Evolutionary conservation across 2,329 filamentous ascomycete species (phyloP), one percentile per base, ranked within the genome.

Genomic region (Exophiala oligosperma): DNA sequence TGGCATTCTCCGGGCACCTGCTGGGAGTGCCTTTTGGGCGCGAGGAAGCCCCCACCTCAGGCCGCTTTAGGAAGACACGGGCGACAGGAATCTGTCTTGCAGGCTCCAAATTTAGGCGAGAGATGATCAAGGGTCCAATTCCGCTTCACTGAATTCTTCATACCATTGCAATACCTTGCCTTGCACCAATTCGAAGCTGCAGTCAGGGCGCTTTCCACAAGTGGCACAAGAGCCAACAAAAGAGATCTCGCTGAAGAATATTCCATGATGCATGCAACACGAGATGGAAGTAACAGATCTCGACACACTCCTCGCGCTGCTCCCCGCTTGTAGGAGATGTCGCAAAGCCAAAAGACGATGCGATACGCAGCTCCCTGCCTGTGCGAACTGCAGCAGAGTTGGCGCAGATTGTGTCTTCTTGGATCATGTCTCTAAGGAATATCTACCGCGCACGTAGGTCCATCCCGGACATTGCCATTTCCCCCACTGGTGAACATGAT

Each of bases 361-460:
- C 41, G 51, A 53, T 12, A 53, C 38, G 1, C 51, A 44, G 6
- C 41, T 53, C 29, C 51, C 51, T n/a, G 51, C 51, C n/a, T 53
- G 51, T 37, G 38, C 37, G 24, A 53, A 53, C 35, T 53, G 51
- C 51, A 53, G 51, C 51, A 29, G 26, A 28, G 51, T 53, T n/a
- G 51, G 51, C 38, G 51, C 24, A 12, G 51, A 53, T 11, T 53
- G 51, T 44, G 43, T 53, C 51, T 53, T 53, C 51, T 41, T 53
- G 14, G 51, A 53, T 28, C 51, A 53, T 47, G 51, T 53, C n/a
- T 53, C 51, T 17, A 47, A 47, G n/a, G 51, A 53, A 21, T 44
- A 46, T 23, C 40, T 53, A 26, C 51, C 51, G 24, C 51, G 51
- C 29, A 53, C 51, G 41, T 53, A 53, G 21, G 38, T 11, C 5